phyloP scores from a whole-genome alignment of 176 grass and related monocot genomes.

The Oryza glumipatula region DNA sequence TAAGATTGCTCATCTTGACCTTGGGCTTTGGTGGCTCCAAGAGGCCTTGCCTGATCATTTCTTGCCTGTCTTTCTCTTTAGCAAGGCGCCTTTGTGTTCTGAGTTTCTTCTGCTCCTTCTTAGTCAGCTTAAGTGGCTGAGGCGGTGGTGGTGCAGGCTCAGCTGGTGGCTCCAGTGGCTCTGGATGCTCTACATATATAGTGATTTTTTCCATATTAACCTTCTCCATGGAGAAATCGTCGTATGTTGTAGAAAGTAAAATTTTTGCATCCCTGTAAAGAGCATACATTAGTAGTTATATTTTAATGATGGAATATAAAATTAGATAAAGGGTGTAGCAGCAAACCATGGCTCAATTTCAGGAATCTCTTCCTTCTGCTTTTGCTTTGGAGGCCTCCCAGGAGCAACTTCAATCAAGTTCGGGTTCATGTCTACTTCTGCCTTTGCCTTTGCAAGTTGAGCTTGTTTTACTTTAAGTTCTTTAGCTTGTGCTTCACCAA shows the following conservation, averaged over 20 bases:
- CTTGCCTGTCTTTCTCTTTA: constrained; percentile 97
- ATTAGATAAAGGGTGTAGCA: constrained; percentile 6
- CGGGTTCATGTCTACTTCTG: constrained; percentile 85
- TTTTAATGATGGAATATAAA: constrained; percentile 8
- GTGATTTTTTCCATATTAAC: constrained; percentile 90
- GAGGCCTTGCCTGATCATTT: constrained; percentile 98
- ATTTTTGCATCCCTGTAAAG: constrained; percentile 82
- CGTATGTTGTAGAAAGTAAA: constrained; percentile 57
- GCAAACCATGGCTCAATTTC: constrained; percentile 96
- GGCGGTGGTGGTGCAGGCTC: constrained; percentile 83
- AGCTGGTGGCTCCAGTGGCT: constrained; percentile 84
- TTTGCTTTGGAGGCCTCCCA: constrained; percentile 70
- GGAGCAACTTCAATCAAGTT: constrained; percentile 89
- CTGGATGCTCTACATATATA: constrained; percentile 89
- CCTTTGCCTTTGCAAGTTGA: constrained; percentile 90
- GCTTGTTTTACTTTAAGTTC: constrained; percentile 89
- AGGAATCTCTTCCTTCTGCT: constrained; percentile 88
- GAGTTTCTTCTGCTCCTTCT: constrained; percentile 97
- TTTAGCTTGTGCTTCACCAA: constrained; percentile 96
- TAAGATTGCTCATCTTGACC: constrained; percentile 99
- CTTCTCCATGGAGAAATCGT: constrained; percentile 62
- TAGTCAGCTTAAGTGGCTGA: constrained; percentile 92
- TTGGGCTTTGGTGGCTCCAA: constrained; percentile 95
- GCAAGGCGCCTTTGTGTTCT: constrained; percentile 95
- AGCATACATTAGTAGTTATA: constrained; percentile 6